phyloP scores from a whole-genome alignment of 352 stramenopile genomes.

The Pythium apleroticum region DNA sequence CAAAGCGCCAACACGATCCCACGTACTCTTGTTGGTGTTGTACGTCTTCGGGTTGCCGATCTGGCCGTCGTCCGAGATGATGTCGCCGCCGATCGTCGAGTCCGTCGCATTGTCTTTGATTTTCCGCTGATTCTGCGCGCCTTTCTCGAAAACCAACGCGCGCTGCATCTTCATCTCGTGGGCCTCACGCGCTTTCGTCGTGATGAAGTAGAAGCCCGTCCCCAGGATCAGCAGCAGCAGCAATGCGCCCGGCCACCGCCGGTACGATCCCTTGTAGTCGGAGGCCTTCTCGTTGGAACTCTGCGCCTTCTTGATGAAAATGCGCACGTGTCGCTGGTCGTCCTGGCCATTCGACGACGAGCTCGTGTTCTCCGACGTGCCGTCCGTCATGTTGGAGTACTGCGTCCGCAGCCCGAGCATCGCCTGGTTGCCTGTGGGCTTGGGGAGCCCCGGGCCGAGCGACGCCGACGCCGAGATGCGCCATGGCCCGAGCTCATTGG shows the following conservation, averaged over 20 bases:
- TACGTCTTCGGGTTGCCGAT: constrained; percentile 71
- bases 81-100: constrained; percentile 29
- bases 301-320: constrained; percentile 22
- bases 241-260: constrained; percentile 60
- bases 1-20: background rate
- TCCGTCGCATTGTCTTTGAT: constrained; percentile 56
- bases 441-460: constrained; percentile 18
- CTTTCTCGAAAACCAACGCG: constrained; percentile 39
- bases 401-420: constrained; percentile 15
- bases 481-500: constrained; percentile 18
- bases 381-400: constrained; percentile 9
- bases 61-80: constrained; percentile 53
- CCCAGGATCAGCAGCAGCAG: constrained; percentile 45
- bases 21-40: constrained; percentile 33
- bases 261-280: constrained; percentile 22
- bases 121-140: constrained; percentile 31
- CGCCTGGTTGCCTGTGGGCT: background rate
- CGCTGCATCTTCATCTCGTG: constrained; percentile 28
- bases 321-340: constrained; percentile 11
- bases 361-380: constrained; percentile 7
- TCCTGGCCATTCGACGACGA: constrained; percentile 11
- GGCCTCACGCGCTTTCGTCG: constrained; percentile 32
- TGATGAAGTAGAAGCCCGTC: constrained; percentile 35
- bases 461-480: constrained; percentile 23
- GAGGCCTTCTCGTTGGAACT: constrained; percentile 21